phyloP scores from a whole-genome alignment of 306 rosid genomes.

The Quercus rubra region DNA sequence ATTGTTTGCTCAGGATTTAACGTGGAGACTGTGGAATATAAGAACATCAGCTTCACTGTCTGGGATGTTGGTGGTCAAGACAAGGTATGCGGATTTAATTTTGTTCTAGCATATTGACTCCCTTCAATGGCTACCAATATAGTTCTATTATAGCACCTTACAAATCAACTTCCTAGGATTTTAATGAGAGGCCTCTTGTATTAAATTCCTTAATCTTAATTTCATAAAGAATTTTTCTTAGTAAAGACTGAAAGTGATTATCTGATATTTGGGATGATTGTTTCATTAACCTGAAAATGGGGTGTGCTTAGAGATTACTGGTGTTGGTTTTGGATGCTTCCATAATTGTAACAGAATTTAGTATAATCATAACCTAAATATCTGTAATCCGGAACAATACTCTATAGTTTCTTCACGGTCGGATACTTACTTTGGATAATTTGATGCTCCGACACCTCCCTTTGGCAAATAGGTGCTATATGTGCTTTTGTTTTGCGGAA shows the following conservation, averaged over 20 bases:
- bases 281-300: neutral
- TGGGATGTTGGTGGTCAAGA: slow-evolving; percentile 99
- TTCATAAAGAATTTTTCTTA: neutral
- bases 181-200: neutral
- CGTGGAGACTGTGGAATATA: slow-evolving; percentile 91
- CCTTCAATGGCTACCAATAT: no score
- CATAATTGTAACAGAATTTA: neutral
- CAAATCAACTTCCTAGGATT: no score
- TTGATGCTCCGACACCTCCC: no score
- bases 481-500: no score
- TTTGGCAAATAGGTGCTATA: no score
- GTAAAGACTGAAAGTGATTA: neutral
- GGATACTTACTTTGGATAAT: no score
- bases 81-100: slow-evolving; percentile 47
- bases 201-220: neutral
- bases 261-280: neutral
- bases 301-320: neutral
- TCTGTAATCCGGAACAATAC: neutral
- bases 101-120: neutral
- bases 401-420: neutral
- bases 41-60: slow-evolving; percentile 96
- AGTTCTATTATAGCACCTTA: no score
- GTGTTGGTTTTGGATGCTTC: neutral
- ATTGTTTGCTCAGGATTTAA: slow-evolving; percentile 62
- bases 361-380: neutral